Percentiles rank a stretch among this genome's conserved stretches.
Conservation (phyloP, 345 rosid species). For the Geranium brycei region DNA sequence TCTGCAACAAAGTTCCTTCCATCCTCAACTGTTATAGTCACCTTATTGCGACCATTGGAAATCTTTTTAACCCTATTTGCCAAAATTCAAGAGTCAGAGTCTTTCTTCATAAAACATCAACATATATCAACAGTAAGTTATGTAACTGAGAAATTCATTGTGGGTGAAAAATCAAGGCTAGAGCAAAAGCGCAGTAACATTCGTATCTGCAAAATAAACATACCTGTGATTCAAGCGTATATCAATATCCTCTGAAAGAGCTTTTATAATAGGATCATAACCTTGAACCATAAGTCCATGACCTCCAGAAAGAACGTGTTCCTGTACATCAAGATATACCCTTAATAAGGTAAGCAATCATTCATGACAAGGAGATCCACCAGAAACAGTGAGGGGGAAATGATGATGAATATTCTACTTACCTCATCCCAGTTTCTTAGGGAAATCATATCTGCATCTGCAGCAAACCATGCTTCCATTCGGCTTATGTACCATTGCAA, state of each 20-base stretch:
- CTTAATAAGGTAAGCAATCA: conserved; percentile 9
- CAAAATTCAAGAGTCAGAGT: background rate
- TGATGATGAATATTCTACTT: conserved; percentile 13
- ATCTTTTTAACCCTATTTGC: conserved; percentile 47
- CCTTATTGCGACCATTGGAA: conserved; percentile 34
- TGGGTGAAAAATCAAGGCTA: too few relatives aligned
- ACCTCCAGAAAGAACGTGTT: conserved; percentile 79
- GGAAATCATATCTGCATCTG: conserved; percentile 78
- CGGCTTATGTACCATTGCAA: conserved; percentile 83
- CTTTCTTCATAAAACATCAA: background rate
- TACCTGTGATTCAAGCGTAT: conserved; percentile 60
- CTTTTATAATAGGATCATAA: conserved; percentile 66
- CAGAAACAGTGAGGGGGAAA: background rate
- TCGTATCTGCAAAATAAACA: background rate
- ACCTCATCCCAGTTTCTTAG: conserved; percentile 88
- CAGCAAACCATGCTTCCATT: conserved; percentile 98
- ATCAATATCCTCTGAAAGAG: conserved; percentile 67
- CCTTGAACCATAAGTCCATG: conserved; percentile 94
- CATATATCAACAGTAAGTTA: too few relatives aligned
- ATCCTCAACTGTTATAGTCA: conserved; percentile 44
- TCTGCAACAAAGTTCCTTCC: conserved; percentile 54
- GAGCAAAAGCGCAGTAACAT: too few relatives aligned
- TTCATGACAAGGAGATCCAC: background rate
- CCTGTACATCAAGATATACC: conserved; percentile 30
- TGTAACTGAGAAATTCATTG: background rate